Evolutionary conservation across 768 basidiomycete species (phyloP).

Genomic region (Rhizopogon rudus): DNA sequence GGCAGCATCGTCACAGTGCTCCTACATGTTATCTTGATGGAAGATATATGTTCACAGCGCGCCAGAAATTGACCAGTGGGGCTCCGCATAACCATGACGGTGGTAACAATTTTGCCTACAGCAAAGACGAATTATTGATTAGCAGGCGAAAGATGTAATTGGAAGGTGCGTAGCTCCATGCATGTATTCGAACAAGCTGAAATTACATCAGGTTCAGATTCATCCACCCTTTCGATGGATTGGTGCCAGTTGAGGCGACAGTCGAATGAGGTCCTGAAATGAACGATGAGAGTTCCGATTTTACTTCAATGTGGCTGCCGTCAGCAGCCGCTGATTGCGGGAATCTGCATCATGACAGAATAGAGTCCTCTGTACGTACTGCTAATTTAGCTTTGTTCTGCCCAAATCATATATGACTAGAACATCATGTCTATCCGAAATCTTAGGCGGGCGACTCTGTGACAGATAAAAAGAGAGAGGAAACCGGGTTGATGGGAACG

Average conservation of each 20-base stretch:
- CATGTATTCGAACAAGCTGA: not conserved
- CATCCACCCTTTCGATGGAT: not conserved
- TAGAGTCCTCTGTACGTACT: not conserved
- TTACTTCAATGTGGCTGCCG: not conserved
- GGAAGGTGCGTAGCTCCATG: not conserved
- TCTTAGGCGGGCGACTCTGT: not conserved
- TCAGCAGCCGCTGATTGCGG: not conserved
- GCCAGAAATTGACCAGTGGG: not conserved
- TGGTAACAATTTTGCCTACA: not conserved
- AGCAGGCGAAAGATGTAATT: not conserved
- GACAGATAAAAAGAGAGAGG: not conserved
- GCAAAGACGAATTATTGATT: not conserved
- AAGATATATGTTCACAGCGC: not conserved
- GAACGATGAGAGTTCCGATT: not conserved
- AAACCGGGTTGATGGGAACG: not conserved
- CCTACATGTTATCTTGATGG: conserved; percentile 1
- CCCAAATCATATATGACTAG: not conserved
- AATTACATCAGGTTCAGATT: not conserved
- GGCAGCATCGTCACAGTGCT: conserved; percentile 19
- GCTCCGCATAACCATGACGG: not conserved
- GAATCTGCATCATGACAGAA: not conserved
- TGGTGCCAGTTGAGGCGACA: not conserved
- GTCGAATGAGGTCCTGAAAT: not conserved
- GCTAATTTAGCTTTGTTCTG: not conserved
- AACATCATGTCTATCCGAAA: not conserved